Conservation (phyloP, 352 stramenopile species). For the Plasmopara halstedii region DNA sequence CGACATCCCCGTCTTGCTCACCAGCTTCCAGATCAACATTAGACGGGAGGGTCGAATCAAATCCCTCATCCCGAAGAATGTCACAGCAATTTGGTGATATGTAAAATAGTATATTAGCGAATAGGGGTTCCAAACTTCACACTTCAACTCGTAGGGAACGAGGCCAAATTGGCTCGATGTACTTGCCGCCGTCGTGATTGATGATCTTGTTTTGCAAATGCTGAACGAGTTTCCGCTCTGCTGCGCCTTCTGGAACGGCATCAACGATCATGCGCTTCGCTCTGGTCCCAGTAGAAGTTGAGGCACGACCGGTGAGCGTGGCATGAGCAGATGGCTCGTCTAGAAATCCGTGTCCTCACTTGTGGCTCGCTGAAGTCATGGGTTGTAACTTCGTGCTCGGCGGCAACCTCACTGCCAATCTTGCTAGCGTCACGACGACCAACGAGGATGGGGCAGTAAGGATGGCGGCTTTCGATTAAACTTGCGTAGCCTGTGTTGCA, state of each 20-base stretch:
- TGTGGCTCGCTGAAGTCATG: no score
- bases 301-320: no score
- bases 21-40: not conserved
- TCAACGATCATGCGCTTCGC: not conserved
- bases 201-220: not conserved
- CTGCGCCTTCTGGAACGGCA: not conserved
- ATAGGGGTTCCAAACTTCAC: not conserved
- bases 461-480: no score
- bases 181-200: not conserved
- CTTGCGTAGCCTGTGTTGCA: no score
- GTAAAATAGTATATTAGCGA: not conserved
- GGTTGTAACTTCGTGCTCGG: no score
- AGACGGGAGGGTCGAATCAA: not conserved
- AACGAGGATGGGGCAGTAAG: no score
- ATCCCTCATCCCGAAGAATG: not conserved
- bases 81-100: not conserved
- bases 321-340: no score
- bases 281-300: no score
- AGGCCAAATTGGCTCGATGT: not conserved
- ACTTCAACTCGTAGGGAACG: not conserved
- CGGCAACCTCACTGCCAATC: no score
- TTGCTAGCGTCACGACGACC: no score
- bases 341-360: no score
- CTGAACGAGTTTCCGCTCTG: not conserved
- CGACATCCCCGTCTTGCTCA: not conserved